Evolutionary conservation across 495 filamentous ascomycete genomes (phyloP).

Genomic region (Talaromyces stipitatus): DNA sequence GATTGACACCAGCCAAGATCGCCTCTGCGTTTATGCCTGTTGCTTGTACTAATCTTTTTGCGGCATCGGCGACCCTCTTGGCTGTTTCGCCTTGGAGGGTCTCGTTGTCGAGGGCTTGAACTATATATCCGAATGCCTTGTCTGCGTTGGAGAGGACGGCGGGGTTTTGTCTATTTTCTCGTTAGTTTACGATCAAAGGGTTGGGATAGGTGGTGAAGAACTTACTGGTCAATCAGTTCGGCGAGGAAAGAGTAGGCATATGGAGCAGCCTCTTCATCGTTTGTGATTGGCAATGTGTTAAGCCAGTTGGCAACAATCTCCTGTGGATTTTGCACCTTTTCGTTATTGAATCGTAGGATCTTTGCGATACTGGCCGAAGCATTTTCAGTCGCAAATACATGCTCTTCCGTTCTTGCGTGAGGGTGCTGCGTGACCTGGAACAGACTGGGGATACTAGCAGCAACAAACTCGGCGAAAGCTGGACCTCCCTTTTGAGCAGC

Average conservation of each 20-base stretch:
- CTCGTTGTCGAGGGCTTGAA: slow-evolving; percentile 81
- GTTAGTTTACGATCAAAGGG: background rate
- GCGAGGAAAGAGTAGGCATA: slow-evolving; percentile 92
- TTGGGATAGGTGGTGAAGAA: slow-evolving; percentile 15
- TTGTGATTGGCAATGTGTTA: slow-evolving; percentile 79
- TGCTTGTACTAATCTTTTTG: slow-evolving; percentile 61
- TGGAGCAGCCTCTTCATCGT: slow-evolving; percentile 95
- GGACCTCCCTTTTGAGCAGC: slow-evolving; percentile 87
- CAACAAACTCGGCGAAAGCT: slow-evolving; percentile 76
- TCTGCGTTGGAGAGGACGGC: slow-evolving; percentile 65
- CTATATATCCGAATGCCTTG: slow-evolving; percentile 75
- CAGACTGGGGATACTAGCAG: slow-evolving; percentile 66
- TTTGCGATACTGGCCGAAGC: slow-evolving; percentile 95
- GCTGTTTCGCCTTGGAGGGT: slow-evolving; percentile 80
- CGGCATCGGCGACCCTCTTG: slow-evolving; percentile 60
- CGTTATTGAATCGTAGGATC: slow-evolving; percentile 80
- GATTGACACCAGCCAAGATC: slow-evolving; percentile 60
- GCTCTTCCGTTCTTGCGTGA: slow-evolving; percentile 80
- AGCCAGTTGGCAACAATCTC: slow-evolving; percentile 75
- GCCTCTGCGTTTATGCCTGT: slow-evolving; percentile 64
- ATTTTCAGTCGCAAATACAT: slow-evolving; percentile 97
- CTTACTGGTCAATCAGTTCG: slow-evolving; percentile 90
- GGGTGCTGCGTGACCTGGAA: slow-evolving; percentile 76
- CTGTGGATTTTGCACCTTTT: slow-evolving; percentile 64
- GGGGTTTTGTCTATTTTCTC: slow-evolving; percentile 69